phyloP scores from a whole-genome alignment of 768 basidiomycete genomes.

The Hygrocybe punicea region DNA sequence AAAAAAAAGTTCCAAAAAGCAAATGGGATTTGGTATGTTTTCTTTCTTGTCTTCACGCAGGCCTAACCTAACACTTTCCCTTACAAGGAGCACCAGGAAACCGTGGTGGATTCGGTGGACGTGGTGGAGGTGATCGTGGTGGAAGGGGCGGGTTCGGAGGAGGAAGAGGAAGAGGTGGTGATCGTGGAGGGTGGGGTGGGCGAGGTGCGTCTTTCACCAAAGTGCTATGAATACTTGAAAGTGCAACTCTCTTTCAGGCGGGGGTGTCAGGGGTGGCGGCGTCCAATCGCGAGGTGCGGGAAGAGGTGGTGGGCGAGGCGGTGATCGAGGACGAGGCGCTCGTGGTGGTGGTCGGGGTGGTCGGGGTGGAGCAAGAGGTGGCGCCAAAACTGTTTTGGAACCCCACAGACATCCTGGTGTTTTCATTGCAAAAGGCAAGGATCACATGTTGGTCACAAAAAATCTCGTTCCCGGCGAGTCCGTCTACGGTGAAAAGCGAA shows the following conservation, averaged over 20 bases:
- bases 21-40: slow-evolving; percentile 35
- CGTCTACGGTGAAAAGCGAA: slow-evolving; percentile 98
- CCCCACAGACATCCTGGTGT: slow-evolving; percentile 93
- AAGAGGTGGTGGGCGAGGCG: slow-evolving; percentile 43
- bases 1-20: slow-evolving; percentile 2
- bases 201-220: slow-evolving; percentile 23
- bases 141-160: slow-evolving; percentile 25
- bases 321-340: slow-evolving; percentile 45
- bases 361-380: slow-evolving; percentile 72
- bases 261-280: slow-evolving; percentile 34
- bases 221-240: not conserved
- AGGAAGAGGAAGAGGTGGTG: slow-evolving; percentile 30
- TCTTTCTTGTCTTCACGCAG: not conserved
- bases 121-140: slow-evolving; percentile 38
- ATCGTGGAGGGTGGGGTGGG: slow-evolving; percentile 37
- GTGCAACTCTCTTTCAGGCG: slow-evolving; percentile 19
- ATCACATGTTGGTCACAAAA: slow-evolving; percentile 94
- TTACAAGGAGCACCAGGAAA: slow-evolving; percentile 58
- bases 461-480: slow-evolving; percentile 97
- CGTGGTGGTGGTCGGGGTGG: slow-evolving; percentile 58
- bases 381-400: slow-evolving; percentile 86
- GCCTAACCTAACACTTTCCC: not conserved
- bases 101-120: slow-evolving; percentile 66
- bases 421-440: slow-evolving; percentile 97
- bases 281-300: slow-evolving; percentile 43